These are phyloP conservation scores for Chenopodium formosanum DNA, from an alignment of 148 eudicot genomes.

Conservation along the genomic window DNA sequence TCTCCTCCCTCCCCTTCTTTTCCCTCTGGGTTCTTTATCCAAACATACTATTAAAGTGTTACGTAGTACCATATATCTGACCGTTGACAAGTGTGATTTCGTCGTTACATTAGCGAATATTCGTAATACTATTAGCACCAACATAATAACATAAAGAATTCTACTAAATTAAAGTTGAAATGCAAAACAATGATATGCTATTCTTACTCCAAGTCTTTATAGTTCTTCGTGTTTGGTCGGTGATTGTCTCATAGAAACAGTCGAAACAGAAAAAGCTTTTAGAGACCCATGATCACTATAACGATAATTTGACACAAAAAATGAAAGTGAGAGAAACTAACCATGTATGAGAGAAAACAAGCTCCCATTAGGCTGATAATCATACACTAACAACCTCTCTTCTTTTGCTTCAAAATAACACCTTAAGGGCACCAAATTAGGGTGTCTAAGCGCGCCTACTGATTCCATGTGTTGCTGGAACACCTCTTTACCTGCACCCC, in stretches of 20 bases:
- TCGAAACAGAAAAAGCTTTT: too few species aligned
- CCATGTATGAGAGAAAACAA: constrained; percentile 61
- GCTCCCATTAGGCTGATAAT: constrained; percentile 66
- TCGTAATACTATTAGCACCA: background rate
- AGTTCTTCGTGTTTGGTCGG: too few species aligned
- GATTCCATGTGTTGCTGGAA: constrained; percentile 63
- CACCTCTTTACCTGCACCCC: constrained; percentile 38
- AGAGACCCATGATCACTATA: too few species aligned
- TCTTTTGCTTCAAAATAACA: constrained; percentile 62
- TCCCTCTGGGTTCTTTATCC: too few species aligned
- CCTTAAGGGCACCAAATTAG: constrained; percentile 55
- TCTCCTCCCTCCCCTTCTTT: too few species aligned
- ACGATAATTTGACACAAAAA: background rate
- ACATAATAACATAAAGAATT: background rate
- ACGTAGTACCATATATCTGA: background rate
- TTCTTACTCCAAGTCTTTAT: too few species aligned
- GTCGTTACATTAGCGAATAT: background rate
- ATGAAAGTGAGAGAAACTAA: constrained; percentile 11
- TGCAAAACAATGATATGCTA: too few species aligned
- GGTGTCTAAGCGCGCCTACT: constrained; percentile 60
- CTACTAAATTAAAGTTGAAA: too few species aligned
- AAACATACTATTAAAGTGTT: too few species aligned
- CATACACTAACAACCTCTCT: constrained; percentile 59
- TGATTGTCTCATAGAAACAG: too few species aligned
- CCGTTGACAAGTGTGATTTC: background rate